These are phyloP conservation scores for Septoria linicola DNA, from an alignment of 2,329 filamentous ascomycete genomes.

Conservation along the genomic window DNA sequence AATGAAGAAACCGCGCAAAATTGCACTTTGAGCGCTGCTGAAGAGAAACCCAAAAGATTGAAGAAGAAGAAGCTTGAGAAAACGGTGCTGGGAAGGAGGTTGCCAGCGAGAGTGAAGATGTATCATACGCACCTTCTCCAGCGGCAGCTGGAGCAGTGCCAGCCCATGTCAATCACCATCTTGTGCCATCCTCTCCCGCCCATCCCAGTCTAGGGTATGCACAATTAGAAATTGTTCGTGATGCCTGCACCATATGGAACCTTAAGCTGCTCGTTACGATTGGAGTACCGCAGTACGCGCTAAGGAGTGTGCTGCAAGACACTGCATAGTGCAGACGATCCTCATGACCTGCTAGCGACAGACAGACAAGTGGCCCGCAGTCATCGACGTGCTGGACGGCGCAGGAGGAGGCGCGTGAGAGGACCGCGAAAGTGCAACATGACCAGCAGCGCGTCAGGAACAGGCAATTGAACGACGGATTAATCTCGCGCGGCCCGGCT, in stretches of 20 bases:
- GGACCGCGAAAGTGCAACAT: background rate
- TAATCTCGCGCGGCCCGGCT: background rate
- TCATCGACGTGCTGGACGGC: background rate
- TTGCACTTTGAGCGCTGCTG: background rate
- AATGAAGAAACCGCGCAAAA: background rate
- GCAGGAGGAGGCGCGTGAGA: background rate
- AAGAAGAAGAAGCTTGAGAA: background rate
- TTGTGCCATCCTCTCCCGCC: background rate
- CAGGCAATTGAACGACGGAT: background rate
- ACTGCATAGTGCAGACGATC: slow-evolving; percentile 11
- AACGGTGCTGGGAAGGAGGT: background rate
- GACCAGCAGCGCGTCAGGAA: background rate
- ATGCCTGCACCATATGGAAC: background rate
- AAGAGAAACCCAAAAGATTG: too few species aligned
- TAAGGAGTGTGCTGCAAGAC: slow-evolving; percentile 1
- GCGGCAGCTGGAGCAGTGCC: background rate
- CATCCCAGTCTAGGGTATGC: background rate
- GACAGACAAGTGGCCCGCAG: background rate
- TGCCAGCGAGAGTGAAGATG: background rate
- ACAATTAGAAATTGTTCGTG: background rate
- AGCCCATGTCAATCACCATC: background rate
- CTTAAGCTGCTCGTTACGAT: background rate
- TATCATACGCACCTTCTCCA: background rate
- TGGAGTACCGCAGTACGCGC: background rate
- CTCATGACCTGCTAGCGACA: slow-evolving; percentile 8